Conservation (phyloP, 139 green algal species). For the Diplosphaera chodatii region DNA sequence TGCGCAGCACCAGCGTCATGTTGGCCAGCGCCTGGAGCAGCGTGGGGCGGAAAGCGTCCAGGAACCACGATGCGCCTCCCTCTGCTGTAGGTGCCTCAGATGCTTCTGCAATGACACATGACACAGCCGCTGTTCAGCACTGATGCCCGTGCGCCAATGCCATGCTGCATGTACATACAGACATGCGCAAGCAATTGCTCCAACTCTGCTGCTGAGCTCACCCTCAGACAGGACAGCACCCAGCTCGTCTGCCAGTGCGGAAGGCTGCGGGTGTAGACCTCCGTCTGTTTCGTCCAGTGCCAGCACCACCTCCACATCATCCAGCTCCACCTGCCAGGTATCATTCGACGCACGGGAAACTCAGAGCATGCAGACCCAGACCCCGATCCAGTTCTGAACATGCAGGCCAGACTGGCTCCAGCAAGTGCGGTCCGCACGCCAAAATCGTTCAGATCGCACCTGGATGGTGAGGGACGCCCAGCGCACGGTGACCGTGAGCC, state of each 20-base stretch:
- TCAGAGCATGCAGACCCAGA: no score
- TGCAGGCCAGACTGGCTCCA: no score
- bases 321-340: conserved; percentile 32
- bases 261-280: not conserved
- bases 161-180: no score
- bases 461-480: conserved; percentile 48
- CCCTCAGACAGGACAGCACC: not conserved
- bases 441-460: conserved; percentile 17
- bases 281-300: not conserved
- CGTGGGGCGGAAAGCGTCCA: conserved; percentile 21
- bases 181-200: no score
- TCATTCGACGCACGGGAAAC: no score
- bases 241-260: not conserved
- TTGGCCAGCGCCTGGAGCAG: conserved; percentile 35
- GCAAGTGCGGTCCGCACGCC: no score
- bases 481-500: conserved; percentile 35
- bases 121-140: no score
- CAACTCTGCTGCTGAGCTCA: not conserved
- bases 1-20: conserved; percentile 31
- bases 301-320: conserved; percentile 46
- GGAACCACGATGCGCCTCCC: conserved; percentile 13
- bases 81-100: not conserved
- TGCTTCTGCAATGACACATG: not conserved
- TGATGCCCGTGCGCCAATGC: no score
- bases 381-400: no score